phyloP scores from a whole-genome alignment of 140 eudicot genomes.

The Flaveria floridana region DNA sequence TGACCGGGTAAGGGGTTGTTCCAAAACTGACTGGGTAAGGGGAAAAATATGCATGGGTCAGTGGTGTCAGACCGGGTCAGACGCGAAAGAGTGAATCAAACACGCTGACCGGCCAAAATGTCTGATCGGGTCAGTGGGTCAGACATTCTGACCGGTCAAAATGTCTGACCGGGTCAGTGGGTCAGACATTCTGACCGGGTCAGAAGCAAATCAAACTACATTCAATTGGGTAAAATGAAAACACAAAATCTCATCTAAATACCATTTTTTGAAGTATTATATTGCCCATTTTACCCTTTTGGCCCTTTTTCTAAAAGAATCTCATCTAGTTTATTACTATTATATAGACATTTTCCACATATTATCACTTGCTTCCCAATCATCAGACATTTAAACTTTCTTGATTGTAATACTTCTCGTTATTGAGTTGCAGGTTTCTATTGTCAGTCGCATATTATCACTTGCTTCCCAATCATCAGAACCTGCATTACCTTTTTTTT shows the following conservation, averaged over 20 bases:
- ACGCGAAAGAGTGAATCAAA: no score
- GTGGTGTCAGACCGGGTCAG: no score
- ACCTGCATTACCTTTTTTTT: conserved; percentile 75
- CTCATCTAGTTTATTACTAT: conserved; percentile 10
- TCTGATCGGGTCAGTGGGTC: no score
- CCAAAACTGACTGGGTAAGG: no score
- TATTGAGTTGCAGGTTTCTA: conserved; percentile 68
- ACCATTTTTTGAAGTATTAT: not conserved
- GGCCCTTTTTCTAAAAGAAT: not conserved
- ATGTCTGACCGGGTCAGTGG: no score
- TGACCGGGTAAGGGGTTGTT: no score
- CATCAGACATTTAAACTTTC: not conserved
- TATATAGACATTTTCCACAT: no score
- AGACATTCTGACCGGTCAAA: no score
- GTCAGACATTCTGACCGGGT: no score
- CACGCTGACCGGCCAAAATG: no score
- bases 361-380: no score
- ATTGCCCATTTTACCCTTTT: conserved; percentile 9
- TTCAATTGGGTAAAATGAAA: not conserved
- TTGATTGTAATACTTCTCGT: conserved; percentile 18
- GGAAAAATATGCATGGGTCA: no score
- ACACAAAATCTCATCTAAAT: not conserved
- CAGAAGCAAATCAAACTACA: not conserved
- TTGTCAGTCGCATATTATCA: conserved; percentile 70
- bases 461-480: conserved; percentile 71